A percentile compares a stretch with the other conserved stretches of the same genome.
phyloP scores from a whole-genome alignment of 805 yeast species.

The Saccharomycopsis sp. region DNA sequence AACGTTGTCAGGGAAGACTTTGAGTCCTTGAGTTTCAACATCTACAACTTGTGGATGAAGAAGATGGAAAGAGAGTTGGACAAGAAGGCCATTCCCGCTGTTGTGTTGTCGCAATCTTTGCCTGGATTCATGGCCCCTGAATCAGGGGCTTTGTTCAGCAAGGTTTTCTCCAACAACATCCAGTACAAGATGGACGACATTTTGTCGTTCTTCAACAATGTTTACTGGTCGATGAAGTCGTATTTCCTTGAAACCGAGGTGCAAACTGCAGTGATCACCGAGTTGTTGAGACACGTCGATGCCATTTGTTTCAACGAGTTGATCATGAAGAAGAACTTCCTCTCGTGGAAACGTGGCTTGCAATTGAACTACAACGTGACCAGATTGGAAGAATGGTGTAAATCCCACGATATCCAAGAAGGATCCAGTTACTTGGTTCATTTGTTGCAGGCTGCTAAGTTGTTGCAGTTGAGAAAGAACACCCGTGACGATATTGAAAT shows the following conservation, averaged over 20 bases:
- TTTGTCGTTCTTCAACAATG: constrained; percentile 79
- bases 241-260: constrained; percentile 83
- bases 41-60: constrained; percentile 96
- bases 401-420: constrained; percentile 83
- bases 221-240: constrained; percentile 88
- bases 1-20: constrained; percentile 91
- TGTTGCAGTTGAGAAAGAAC: constrained; percentile 85
- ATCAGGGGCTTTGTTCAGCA: constrained; percentile 68
- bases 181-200: constrained; percentile 93
- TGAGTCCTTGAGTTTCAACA: constrained; percentile 86
- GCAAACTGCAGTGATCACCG: constrained; percentile 75
- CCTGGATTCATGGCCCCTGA: constrained; percentile 95
- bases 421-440: constrained; percentile 81
- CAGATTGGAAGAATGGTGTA: constrained; percentile 97
- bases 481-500: constrained; percentile 85
- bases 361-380: constrained; percentile 96
- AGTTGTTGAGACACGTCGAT: constrained; percentile 79
- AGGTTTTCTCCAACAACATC: constrained; percentile 65
- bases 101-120: constrained; percentile 85
- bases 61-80: constrained; percentile 86
- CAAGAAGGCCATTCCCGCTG: constrained; percentile 91
- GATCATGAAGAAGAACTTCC: constrained; percentile 87
- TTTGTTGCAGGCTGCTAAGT: constrained; percentile 85
- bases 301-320: constrained; percentile 92
- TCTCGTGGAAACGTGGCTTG: constrained; percentile 96